phyloP scores from a whole-genome alignment of 2,329 filamentous ascomycete genomes.

The Epichloe typhina region DNA sequence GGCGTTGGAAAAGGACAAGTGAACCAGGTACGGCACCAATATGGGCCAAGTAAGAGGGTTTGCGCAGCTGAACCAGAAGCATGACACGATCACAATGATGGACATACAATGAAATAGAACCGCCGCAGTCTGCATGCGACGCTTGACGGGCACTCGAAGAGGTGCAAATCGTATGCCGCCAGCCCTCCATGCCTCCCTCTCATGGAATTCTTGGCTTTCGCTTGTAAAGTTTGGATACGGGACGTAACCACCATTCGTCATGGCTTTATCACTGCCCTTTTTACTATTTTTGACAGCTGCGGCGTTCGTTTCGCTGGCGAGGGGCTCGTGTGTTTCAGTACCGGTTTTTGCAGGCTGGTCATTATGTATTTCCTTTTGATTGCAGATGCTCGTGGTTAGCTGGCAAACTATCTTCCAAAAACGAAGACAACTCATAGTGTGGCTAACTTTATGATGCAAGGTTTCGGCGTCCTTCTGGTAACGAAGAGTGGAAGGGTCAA shows the following conservation, averaged over 20 bases:
- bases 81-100: constrained; percentile 56
- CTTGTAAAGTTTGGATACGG: constrained; percentile 18
- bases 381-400: background rate
- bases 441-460: background rate
- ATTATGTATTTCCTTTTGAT: background rate
- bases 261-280: background rate
- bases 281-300: background rate
- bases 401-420: background rate
- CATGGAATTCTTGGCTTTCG: constrained; percentile 10
- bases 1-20: constrained; percentile 64
- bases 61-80: constrained; percentile 84
- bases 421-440: background rate
- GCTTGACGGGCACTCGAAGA: constrained; percentile 55
- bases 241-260: constrained; percentile 6
- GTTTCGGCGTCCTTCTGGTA: no score
- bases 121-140: constrained; percentile 65
- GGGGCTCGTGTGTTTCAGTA: background rate
- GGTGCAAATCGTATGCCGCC: constrained; percentile 72
- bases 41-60: constrained; percentile 87
- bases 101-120: constrained; percentile 62
- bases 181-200: constrained; percentile 21
- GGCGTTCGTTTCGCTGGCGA: background rate
- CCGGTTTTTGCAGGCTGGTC: background rate
- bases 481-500: no score
- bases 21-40: constrained; percentile 63